These are phyloP conservation scores for Inonotus hispidus DNA, from an alignment of 1,284 basidiomycete species.

Conservation along the genomic window DNA sequence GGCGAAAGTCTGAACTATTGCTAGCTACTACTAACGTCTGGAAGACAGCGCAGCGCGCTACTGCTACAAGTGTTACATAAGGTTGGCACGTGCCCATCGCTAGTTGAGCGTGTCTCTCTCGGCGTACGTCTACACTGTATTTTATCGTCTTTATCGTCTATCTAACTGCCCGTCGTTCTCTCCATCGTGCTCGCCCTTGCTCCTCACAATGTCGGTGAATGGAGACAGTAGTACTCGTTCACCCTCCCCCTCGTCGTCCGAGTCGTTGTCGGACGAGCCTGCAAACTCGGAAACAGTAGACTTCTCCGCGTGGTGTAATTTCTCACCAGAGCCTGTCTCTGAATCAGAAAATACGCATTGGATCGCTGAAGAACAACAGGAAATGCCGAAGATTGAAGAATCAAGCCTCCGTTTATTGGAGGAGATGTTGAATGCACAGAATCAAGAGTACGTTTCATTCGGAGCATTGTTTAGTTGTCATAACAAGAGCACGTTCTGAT, in stretches of 20 bases:
- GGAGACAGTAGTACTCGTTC: constrained; percentile 60
- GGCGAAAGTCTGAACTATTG: neutral
- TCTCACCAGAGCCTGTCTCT: constrained; percentile 33
- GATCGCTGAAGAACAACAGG: constrained; percentile 25
- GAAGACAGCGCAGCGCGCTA: neutral
- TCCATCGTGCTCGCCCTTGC: neutral
- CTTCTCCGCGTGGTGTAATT: constrained; percentile 53
- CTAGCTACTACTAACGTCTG: neutral
- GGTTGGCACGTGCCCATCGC: neutral
- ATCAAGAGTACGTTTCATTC: constrained; percentile 54
- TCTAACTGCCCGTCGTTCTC: neutral
- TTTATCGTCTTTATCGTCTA: neutral
- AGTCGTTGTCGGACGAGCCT: constrained; percentile 49
- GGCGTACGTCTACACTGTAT: neutral
- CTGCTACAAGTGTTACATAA: neutral
- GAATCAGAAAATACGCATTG: constrained; percentile 33
- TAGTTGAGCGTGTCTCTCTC: neutral
- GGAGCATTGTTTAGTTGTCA: constrained; percentile 5
- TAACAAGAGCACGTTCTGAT: constrained; percentile 17
- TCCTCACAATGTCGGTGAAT: constrained; percentile 35
- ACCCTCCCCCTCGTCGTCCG: constrained; percentile 63
- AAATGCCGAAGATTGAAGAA: constrained; percentile 32
- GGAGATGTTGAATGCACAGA: constrained; percentile 65
- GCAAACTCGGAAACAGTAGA: constrained; percentile 44
- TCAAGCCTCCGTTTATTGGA: constrained; percentile 56